Conservation (phyloP, 208 protist species). For the Acanthamoeba healyi region DNA sequence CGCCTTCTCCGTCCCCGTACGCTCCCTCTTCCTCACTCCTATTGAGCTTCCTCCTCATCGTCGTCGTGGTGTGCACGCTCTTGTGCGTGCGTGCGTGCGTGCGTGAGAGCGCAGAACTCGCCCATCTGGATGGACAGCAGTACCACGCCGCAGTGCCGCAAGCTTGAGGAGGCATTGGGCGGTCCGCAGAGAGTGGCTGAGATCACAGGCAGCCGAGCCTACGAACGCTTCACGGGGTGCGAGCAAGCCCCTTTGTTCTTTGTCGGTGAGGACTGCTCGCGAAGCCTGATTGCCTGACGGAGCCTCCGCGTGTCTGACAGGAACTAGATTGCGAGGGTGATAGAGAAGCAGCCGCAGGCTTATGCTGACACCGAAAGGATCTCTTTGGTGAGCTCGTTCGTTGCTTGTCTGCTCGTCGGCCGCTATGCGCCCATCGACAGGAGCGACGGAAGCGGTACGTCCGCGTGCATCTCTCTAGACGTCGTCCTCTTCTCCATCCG, state of each 20-base stretch:
- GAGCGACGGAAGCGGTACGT: constrained; percentile 77
- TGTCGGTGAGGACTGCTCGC: too few species aligned
- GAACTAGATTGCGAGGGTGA: constrained; percentile 83
- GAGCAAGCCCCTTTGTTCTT: background rate
- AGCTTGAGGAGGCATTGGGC: constrained; percentile 82
- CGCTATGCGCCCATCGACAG: constrained; percentile 84
- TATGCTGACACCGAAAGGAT: constrained; percentile 81
- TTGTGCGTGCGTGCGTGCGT: background rate
- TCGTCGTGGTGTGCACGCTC: background rate
- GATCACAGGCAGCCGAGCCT: constrained; percentile 78
- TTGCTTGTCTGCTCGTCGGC: constrained; percentile 82
- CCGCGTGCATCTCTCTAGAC: background rate
- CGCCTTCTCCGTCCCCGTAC: constrained; percentile 44
- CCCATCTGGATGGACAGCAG: constrained; percentile 89
- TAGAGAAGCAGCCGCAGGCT: constrained; percentile 28
- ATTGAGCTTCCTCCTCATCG: background rate
- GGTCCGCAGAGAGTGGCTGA: constrained; percentile 76
- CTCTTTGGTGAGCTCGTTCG: constrained; percentile 85
- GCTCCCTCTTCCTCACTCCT: background rate
- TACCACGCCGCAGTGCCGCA: constrained; percentile 80
- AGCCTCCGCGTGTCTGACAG: too few species aligned
- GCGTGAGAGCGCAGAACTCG: constrained; percentile 61
- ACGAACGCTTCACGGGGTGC: constrained; percentile 85
- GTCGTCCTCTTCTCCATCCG: constrained; percentile 36
- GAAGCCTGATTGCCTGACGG: too few species aligned